Evolutionary conservation across 495 filamentous ascomycete species (phyloP), one percentile per base, ranked within the genome.

Genomic region (Penicillium coffeae): DNA sequence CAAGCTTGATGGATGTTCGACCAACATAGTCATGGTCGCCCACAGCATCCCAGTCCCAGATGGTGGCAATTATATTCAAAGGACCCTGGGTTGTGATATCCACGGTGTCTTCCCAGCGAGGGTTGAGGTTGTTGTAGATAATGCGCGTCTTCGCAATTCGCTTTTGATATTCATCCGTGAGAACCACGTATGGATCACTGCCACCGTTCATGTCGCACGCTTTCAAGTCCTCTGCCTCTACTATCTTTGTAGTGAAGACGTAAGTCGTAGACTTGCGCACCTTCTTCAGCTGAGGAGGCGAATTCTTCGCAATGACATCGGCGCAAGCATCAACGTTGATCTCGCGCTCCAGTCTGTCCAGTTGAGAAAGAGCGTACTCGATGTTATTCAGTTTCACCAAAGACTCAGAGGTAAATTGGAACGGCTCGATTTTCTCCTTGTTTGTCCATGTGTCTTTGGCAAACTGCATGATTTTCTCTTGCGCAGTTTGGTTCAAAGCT

Each of bases 1-100:
- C 93, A 15, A 99, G 75, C 66, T 99, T 99, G 47, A 97, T 76
- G 7, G 88, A 94, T 9, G 93, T 96, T 42, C 93, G 82, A 10
- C 93, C 93, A 33, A 97, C 89, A 60, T 93, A 97, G 59, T 99
- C 94, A 52, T 99, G 93, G 60, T 99, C 94, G 35, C 94, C 93
- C 47, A 99, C 82, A 12, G 89, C 86, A 71, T 99, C 94, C 83
- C 91, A 94, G 70, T 99, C 94, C 94, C 94, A 99, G 20, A 97
- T 87, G 1, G 93, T 99, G 19, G 90, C 91, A 53, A 96, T 93
- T 56, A 99, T 84, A 56, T 95, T 96, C 34, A 97, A 72, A 27
- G 92, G 82, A 1, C 94, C 91, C 44, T 86, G 82, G 0, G 94
- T 95, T 16, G 90, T 92, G 55, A 99, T 96, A 60, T 99, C 94